phyloP scores from a whole-genome alignment of 1,284 basidiomycete genomes.

The Phellinidium pouzarii region DNA sequence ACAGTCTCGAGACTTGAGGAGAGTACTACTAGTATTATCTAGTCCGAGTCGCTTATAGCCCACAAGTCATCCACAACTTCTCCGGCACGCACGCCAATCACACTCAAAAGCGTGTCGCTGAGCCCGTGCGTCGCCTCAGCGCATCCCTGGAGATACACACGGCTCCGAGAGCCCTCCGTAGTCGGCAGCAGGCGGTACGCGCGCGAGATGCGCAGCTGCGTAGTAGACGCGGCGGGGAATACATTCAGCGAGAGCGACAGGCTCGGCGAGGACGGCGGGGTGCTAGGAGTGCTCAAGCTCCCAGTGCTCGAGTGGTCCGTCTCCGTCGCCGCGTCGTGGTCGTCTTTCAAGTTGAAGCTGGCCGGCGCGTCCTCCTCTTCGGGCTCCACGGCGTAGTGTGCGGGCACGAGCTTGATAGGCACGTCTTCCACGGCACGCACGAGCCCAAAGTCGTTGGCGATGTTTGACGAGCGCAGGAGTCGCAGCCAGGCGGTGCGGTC shows the following conservation, averaged over 20 bases:
- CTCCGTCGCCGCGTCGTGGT: background rate
- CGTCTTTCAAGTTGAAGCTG: background rate
- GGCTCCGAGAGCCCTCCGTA: constrained; percentile 25
- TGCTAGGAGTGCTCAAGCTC: constrained; percentile 19
- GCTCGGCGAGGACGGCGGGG: constrained; percentile 28
- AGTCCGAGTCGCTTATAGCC: background rate
- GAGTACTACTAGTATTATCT: background rate
- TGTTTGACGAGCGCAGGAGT: constrained; percentile 38
- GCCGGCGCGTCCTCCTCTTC: background rate
- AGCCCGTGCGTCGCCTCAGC: constrained; percentile 53
- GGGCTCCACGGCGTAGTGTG: constrained; percentile 2
- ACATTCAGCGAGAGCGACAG: constrained; percentile 21
- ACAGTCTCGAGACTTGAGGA: no score
- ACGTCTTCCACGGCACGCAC: constrained; percentile 22
- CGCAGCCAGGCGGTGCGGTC: constrained; percentile 43
- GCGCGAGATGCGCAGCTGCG: constrained; percentile 38
- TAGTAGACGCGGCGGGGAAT: constrained; percentile 22
- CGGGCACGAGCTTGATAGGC: constrained; percentile 20
- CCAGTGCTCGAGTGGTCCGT: background rate
- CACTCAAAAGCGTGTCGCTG: constrained; percentile 50
- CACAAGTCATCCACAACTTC: constrained; percentile 41
- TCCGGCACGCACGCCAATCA: constrained; percentile 42
- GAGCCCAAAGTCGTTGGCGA: constrained; percentile 39
- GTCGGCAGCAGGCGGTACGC: constrained; percentile 39
- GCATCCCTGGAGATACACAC: constrained; percentile 51